Percentiles rank a stretch among this genome's conserved stretches.
phyloP scores from a whole-genome alignment of 75 land plant species.

The Pinus taeda region DNA sequence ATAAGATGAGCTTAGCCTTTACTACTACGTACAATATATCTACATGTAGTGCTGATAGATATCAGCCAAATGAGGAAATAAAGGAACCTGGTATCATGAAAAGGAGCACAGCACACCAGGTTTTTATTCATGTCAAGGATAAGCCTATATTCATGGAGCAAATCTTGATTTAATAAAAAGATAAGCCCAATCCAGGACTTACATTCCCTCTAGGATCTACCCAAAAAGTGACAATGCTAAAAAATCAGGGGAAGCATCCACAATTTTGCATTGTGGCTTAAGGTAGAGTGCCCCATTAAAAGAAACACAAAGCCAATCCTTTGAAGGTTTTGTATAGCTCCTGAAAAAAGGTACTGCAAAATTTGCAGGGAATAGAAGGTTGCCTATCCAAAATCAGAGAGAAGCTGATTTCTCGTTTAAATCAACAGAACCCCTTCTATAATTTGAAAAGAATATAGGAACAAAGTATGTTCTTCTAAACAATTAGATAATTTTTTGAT shows the following conservation, averaged over 20 bases:
- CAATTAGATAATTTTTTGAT: neutral
- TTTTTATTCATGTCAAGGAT: neutral
- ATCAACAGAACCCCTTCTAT: neutral
- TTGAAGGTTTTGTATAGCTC: neutral
- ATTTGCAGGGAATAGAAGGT: neutral
- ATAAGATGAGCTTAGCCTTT: neutral
- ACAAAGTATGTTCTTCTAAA: neutral
- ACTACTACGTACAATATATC: neutral
- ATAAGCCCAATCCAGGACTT: slow-evolving; percentile 3
- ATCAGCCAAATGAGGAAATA: neutral
- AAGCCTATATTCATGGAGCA: neutral
- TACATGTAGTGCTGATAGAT: slow-evolving; percentile 3
- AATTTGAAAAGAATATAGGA: neutral
- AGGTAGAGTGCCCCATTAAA: neutral
- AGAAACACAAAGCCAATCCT: neutral
- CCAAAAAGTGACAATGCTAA: neutral
- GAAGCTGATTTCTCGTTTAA: neutral
- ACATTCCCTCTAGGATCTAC: neutral
- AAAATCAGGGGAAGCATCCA: too few species aligned
- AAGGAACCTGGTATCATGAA: neutral
- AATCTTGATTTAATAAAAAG: slow-evolving; percentile 1
- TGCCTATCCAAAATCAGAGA: neutral
- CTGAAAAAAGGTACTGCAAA: neutral
- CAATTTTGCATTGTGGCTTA: neutral
- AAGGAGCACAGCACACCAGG: neutral